A percentile compares a stretch with the other conserved stretches of the same genome.
Evolutionary conservation across 768 basidiomycete genomes (phyloP).

Genomic region (Kondoa malvinella): DNA sequence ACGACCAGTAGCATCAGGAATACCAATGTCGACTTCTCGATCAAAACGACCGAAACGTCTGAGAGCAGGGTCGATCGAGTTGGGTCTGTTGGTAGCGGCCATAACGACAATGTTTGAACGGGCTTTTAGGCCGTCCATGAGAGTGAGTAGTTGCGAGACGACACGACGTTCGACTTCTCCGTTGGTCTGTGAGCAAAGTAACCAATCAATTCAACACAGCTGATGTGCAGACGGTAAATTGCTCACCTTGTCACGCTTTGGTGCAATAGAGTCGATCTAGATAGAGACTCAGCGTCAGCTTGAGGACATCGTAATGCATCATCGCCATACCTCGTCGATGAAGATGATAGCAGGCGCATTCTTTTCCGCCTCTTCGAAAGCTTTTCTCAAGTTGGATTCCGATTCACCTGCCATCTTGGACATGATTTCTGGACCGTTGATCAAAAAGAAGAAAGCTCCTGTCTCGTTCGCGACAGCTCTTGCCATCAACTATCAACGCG

Average conservation of each 20-base stretch:
- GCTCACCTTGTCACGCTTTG: constrained; percentile 77
- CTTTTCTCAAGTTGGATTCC: constrained; percentile 92
- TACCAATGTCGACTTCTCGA: constrained; percentile 97
- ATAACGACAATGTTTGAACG: constrained; percentile 99
- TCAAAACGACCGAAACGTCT: constrained; percentile 98
- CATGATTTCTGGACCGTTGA: constrained; percentile 99
- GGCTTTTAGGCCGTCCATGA: constrained; percentile 90
- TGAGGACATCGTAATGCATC: not conserved
- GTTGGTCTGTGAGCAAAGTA: constrained; percentile 46
- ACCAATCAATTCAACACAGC: constrained; percentile 33
- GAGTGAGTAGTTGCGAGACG: constrained; percentile 89
- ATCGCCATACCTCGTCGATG: constrained; percentile 55
- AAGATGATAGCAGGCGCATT: constrained; percentile 99
- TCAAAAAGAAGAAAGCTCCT: constrained; percentile 99
- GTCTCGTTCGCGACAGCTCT: constrained; percentile 99
- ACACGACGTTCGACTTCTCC: constrained; percentile 99
- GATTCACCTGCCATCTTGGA: constrained; percentile 99
- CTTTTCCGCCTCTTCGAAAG: constrained; percentile 99
- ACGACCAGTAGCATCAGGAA: constrained; percentile 96
- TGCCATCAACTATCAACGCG: constrained; percentile 58
- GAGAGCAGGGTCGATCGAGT: constrained; percentile 97
- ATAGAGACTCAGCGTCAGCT: not conserved
- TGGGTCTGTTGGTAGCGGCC: constrained; percentile 97
- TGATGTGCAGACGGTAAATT: constrained; percentile 30
- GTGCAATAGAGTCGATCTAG: constrained; percentile 88